These are phyloP conservation scores for Hypocrella siamensis DNA, from an alignment of 2,329 filamentous ascomycete genomes.

Conservation along the genomic window DNA sequence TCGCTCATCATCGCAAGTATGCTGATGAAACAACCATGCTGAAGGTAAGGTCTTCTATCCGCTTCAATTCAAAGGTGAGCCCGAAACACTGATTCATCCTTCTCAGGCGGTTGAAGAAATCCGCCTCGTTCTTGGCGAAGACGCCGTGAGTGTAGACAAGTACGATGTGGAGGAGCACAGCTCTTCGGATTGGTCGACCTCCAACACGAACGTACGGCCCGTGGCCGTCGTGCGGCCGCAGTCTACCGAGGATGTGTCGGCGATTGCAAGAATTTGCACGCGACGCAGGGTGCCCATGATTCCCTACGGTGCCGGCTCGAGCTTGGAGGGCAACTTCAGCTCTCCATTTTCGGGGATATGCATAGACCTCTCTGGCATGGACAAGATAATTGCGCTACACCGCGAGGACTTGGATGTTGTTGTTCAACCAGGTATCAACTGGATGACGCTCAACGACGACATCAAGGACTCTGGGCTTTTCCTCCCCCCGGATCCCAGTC, in stretches of 20 bases:
- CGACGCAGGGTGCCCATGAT: conserved; percentile 54
- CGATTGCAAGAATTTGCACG: conserved; percentile 46
- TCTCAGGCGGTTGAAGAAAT: conserved; percentile 8
- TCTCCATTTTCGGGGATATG: conserved; percentile 52
- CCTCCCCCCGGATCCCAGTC: conserved; percentile 54
- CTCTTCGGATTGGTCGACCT: conserved; percentile 55
- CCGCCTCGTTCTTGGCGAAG: conserved; percentile 26
- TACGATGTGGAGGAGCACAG: conserved; percentile 49
- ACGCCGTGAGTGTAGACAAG: conserved; percentile 45
- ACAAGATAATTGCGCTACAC: conserved; percentile 46
- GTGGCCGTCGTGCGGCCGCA: conserved; percentile 50
- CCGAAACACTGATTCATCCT: background rate
- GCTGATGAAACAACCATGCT: conserved; percentile 10
- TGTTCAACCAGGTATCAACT: conserved; percentile 53
- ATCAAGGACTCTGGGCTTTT: conserved; percentile 49
- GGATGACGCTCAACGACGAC: conserved; percentile 50
- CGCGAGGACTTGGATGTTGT: conserved; percentile 57
- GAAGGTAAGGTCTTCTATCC: conserved; percentile 5
- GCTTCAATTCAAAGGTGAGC: background rate
- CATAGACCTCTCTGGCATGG: conserved; percentile 55
- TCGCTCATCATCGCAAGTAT: conserved; percentile 5
- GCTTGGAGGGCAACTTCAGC: conserved; percentile 55
- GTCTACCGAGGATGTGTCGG: conserved; percentile 47
- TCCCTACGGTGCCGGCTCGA: conserved; percentile 59
- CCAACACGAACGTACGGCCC: conserved; percentile 47